phyloP scores from a whole-genome alignment of 2,329 filamentous ascomycete genomes.

The Scedosporium dehoogii region DNA sequence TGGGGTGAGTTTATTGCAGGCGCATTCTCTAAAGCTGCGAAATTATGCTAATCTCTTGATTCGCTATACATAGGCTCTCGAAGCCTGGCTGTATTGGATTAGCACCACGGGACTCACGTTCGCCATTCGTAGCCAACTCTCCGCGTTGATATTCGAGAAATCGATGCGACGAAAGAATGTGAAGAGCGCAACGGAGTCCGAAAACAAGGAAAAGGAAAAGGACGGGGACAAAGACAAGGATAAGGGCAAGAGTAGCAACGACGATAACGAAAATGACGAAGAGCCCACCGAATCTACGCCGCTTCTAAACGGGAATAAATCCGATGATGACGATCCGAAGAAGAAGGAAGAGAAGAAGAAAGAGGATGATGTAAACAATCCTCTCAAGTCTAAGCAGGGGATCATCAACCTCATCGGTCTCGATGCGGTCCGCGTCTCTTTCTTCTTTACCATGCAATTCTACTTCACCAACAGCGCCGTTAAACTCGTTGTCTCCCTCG shows the following conservation, averaged over 20 bases:
- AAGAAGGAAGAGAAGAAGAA: conserved; percentile 46
- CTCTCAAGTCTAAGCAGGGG: conserved; percentile 47
- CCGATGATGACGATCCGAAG: conserved; percentile 38
- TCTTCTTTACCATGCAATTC: conserved; percentile 58
- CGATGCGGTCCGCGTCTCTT: conserved; percentile 58
- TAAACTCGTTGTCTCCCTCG: conserved; percentile 55
- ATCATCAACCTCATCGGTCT: conserved; percentile 74
- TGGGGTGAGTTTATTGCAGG: conserved; percentile 20
- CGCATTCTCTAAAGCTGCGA: background rate
- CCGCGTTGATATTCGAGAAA: conserved; percentile 66
- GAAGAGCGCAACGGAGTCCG: conserved; percentile 42
- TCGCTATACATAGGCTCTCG: conserved; percentile 40
- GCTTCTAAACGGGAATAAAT: conserved; percentile 20
- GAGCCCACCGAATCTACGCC: conserved; percentile 6
- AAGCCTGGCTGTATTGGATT: conserved; percentile 58
- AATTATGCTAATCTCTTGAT: background rate
- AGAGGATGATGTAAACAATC: conserved; percentile 19
- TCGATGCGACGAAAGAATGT: conserved; percentile 68
- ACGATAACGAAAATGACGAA: conserved; percentile 15
- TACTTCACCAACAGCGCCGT: conserved; percentile 52
- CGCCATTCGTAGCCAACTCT: conserved; percentile 59
- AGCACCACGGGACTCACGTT: conserved; percentile 53
- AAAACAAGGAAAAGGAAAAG: conserved; percentile 21
- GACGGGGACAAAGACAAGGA: conserved; percentile 10
- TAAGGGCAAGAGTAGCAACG: background rate